Evolutionary conservation across 495 filamentous ascomycete genomes (phyloP), one percentile per base, ranked within the genome.

Genomic region (Penicillium bovifimosum): DNA sequence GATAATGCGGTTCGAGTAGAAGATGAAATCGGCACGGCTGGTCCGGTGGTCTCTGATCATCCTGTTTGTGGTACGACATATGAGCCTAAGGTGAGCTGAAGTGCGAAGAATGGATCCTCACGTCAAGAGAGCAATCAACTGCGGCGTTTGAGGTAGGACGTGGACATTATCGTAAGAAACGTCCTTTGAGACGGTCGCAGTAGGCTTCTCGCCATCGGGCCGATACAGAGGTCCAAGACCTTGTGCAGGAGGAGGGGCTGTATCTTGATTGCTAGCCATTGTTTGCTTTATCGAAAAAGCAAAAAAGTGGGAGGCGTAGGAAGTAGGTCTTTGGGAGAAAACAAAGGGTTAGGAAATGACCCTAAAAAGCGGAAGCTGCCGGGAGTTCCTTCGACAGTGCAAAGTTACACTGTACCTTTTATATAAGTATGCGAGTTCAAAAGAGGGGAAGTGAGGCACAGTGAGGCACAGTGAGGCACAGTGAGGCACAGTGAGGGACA

Each of bases 1-100:
- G 64, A 97, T 97, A 64, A 98, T 97, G 56, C 93, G 84, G 74
- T 98, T 98, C 41, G 92, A 96, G 71, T 96, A 96, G 77, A 98
- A 98, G 61, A 98, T 96, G 70, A 97, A 98, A 70, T 97, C 93
- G 32, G 90, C 93, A 43, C 93, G 86, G 28, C 80, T 77, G 8
- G 95, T 98, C 57, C 86, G 79, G 70, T 85, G 86, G 67, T 97
- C 88, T 58, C 93, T 83, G 68, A 98, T 96, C 81, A 96, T 96
- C 53, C 92, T 98, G 59, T 60, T 46, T 46, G 35, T 36, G 49
- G 51, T 48, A 35, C 54, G 18, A 27, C 14, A 55, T 61, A 50
- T 64, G 60, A 38, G 35, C 56, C 18, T 43, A 56, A 33, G 53
- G 41, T 49, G 28, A 18, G 38, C 47, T 41, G 13, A 36, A 52